These are phyloP conservation scores for Myriangium duriaei DNA, from an alignment of 2,329 filamentous ascomycete genomes.

Conservation along the genomic window DNA sequence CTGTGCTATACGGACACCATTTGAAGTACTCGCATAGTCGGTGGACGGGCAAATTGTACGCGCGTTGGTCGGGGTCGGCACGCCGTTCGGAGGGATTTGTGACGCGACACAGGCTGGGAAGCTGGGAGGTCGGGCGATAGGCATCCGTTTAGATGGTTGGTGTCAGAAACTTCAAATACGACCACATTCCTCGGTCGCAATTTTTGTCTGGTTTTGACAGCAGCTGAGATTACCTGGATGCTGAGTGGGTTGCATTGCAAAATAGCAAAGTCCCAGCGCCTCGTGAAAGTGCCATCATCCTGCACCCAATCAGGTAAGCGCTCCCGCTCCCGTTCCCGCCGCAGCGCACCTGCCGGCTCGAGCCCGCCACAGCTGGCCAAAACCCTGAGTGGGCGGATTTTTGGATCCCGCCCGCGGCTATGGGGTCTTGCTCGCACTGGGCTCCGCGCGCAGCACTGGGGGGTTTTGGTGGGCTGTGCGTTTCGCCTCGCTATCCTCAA, in stretches of 20 bases:
- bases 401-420: too few relatives aligned
- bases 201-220: too few relatives aligned
- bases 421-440: too few relatives aligned
- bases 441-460: not conserved
- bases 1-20: too few relatives aligned
- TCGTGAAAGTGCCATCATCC: too few relatives aligned
- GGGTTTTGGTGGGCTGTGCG: slow-evolving; percentile 9
- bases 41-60: slow-evolving; percentile 2
- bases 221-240: too few relatives aligned
- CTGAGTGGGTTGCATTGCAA: too few relatives aligned
- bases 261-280: not conserved
- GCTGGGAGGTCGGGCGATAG: slow-evolving; percentile 1
- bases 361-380: too few relatives aligned
- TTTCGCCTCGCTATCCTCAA: slow-evolving; percentile 10
- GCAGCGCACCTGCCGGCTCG: not conserved
- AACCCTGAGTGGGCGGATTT: too few relatives aligned
- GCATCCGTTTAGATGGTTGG: slow-evolving; percentile 10
- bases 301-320: slow-evolving; percentile 7
- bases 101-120: not conserved
- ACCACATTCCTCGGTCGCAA: not conserved
- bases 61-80: slow-evolving; percentile 8
- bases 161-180: not conserved
- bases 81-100: slow-evolving; percentile 2
- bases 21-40: too few relatives aligned
- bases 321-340: not conserved